These are phyloP conservation scores for Fomitopsis schrenkii DNA, from an alignment of 1,284 basidiomycete species.

Conservation along the genomic window DNA sequence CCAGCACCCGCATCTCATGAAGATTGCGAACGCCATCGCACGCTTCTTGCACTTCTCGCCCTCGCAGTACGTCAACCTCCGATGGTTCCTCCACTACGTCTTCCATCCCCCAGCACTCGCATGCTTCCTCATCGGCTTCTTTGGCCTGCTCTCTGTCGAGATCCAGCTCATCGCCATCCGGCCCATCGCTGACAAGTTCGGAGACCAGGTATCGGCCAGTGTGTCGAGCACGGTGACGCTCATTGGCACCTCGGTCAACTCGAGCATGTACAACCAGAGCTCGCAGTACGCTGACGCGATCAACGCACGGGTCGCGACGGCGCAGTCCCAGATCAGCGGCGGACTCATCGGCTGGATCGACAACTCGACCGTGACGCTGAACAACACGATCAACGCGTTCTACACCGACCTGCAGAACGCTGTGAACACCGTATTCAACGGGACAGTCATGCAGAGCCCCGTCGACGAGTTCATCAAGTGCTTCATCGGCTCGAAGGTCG, in stretches of 20 bases:
- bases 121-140: slow-evolving; percentile 85
- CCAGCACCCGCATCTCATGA: slow-evolving; percentile 67
- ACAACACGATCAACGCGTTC: slow-evolving; percentile 72
- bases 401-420: slow-evolving; percentile 71
- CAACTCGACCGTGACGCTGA: slow-evolving; percentile 84
- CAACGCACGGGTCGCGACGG: slow-evolving; percentile 65
- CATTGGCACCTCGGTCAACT: slow-evolving; percentile 77
- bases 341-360: slow-evolving; percentile 95
- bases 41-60: slow-evolving; percentile 47
- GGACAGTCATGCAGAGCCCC: slow-evolving; percentile 76
- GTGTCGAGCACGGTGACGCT: slow-evolving; percentile 64
- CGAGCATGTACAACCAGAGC: slow-evolving; percentile 78
- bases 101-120: slow-evolving; percentile 88
- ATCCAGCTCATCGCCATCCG: slow-evolving; percentile 78
- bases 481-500: slow-evolving; percentile 86
- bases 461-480: slow-evolving; percentile 88
- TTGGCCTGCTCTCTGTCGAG: slow-evolving; percentile 87
- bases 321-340: slow-evolving; percentile 78
- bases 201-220: slow-evolving; percentile 52
- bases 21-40: slow-evolving; percentile 54
- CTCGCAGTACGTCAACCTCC: slow-evolving; percentile 59
- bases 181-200: slow-evolving; percentile 65
- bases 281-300: slow-evolving; percentile 69
- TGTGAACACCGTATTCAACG: slow-evolving; percentile 73
- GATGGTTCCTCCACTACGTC: slow-evolving; percentile 86